Percentiles rank a stretch among this genome's conserved stretches.
These are phyloP conservation scores for Pinguiococcus pyrenoidosus DNA, from an alignment of 108 stramenopile species.

Conservation along the genomic window DNA sequence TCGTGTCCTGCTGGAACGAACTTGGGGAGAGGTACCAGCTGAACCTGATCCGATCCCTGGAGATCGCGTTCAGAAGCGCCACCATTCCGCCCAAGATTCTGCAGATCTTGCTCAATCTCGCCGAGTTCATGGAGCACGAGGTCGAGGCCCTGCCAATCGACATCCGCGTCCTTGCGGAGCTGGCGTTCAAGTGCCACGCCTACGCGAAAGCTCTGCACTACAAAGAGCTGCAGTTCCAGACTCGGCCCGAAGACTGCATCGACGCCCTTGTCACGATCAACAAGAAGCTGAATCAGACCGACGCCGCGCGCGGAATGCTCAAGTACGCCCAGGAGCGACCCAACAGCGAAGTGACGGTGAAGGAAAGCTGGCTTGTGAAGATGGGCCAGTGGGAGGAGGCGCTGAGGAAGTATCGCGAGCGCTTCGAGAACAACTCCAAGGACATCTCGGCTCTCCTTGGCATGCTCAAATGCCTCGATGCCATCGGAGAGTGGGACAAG, in stretches of 20 bases:
- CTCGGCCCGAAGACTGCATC: conserved; percentile 47
- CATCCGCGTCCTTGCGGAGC: conserved; percentile 65
- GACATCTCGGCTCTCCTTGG: conserved; percentile 74
- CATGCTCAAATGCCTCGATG: conserved; percentile 85
- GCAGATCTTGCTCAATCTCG: conserved; percentile 81
- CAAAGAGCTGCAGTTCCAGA: conserved; percentile 75
- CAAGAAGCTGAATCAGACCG: conserved; percentile 85
- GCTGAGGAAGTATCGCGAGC: conserved; percentile 15
- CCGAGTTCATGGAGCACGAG: conserved; percentile 96
- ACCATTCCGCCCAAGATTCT: conserved; percentile 75
- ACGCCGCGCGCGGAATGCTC: conserved; percentile 86
- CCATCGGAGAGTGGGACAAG: conserved; percentile 76
- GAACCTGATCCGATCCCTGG: conserved; percentile 61
- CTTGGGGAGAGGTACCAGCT: conserved; percentile 53
- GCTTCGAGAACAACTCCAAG: conserved; percentile 37
- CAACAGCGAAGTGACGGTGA: conserved; percentile 30
- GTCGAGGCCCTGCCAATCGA: conserved; percentile 83
- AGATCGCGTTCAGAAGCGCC: conserved; percentile 57
- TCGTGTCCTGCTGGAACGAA: conserved; percentile 86
- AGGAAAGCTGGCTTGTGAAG: conserved; percentile 87
- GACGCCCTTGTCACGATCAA: conserved; percentile 90
- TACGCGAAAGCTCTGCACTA: conserved; percentile 91
- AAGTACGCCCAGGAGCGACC: conserved; percentile 61
- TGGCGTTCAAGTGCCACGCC: conserved; percentile 85
- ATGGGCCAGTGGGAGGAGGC: conserved; percentile 88